Percentiles rank a stretch among this genome's conserved stretches.
phyloP scores from a whole-genome alignment of 306 rosid species.

The Acacia melanoxylon region DNA sequence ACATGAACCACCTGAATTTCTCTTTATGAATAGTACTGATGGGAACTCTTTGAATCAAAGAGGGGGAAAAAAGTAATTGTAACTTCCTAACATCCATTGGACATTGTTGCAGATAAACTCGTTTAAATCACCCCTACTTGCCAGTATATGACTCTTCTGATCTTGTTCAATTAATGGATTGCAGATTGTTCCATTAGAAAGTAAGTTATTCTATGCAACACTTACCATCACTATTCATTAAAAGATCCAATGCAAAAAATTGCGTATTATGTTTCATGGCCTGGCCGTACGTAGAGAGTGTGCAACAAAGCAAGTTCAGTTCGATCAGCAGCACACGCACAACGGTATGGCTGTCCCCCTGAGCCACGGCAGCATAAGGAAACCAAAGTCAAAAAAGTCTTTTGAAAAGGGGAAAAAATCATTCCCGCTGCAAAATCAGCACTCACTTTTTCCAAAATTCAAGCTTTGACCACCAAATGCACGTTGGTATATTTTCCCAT shows the following conservation, averaged over 20 bases:
- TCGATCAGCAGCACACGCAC: constrained; percentile 93
- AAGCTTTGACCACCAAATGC: constrained; percentile 99
- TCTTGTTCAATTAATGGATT: constrained; percentile 6
- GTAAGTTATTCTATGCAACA: background rate
- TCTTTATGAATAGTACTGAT: background rate
- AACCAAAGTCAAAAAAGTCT: constrained; percentile 32
- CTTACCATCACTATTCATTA: constrained; percentile 85
- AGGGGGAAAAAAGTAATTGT: background rate
- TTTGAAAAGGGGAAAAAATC: background rate
- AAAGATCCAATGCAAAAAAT: constrained; percentile 81
- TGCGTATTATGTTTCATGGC: constrained; percentile 95
- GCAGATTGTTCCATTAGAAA: background rate
- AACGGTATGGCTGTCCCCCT: no score
- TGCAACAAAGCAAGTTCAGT: constrained; percentile 91
- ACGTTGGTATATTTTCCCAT: constrained; percentile 88
- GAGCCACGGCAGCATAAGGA: constrained; percentile 27
- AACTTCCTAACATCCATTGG: background rate
- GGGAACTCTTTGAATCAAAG: background rate
- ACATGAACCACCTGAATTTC: background rate
- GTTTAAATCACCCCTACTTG: background rate
- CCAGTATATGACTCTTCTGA: background rate
- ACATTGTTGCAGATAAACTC: background rate
- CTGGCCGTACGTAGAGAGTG: constrained; percentile 94
- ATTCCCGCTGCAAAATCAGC: constrained; percentile 9
- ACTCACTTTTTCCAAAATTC: constrained; percentile 80